Conservation (phyloP, 371 early-diverging fungal genomes). For the Mortierella sp. region DNA sequence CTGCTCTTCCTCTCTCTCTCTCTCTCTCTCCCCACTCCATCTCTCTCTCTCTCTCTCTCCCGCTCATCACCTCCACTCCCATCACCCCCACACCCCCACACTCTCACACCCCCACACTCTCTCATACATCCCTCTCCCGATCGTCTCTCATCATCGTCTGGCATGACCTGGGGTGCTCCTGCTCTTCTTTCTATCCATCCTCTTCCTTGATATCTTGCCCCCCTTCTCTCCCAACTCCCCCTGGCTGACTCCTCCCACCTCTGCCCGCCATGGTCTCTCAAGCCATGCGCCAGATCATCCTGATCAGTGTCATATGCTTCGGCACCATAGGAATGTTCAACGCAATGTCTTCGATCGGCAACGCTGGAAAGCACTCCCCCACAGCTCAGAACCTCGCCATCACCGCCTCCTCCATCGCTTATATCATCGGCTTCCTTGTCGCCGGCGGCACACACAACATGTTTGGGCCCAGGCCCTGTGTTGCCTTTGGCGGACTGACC, state of each 20-base stretch:
- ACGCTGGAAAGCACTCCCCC: conserved; percentile 45
- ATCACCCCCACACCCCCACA: background rate
- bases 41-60: conserved; percentile 6
- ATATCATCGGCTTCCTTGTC: conserved; percentile 57
- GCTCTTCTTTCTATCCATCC: too few relatives aligned
- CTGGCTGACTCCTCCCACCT: background rate
- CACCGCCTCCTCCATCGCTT: conserved; percentile 53
- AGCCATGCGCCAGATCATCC: conserved; percentile 54
- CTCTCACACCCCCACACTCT: background rate
- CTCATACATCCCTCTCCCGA: background rate
- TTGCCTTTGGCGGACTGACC: conserved; percentile 62
- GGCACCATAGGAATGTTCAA: conserved; percentile 55
- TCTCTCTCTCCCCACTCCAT: background rate
- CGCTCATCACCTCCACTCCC: conserved; percentile 2
- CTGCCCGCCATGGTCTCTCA: conserved; percentile 23
- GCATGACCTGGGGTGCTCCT: too few relatives aligned
- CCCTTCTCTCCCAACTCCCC: background rate
- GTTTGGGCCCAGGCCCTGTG: conserved; percentile 62
- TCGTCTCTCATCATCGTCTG: background rate
- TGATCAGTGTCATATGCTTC: conserved; percentile 52
- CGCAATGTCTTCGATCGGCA: conserved; percentile 53
- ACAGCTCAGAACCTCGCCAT: conserved; percentile 48
- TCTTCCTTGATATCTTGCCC: background rate
- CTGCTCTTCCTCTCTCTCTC: background rate
- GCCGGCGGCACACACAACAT: conserved; percentile 70